phyloP scores from a whole-genome alignment of 768 basidiomycete species.

The Candolleomyces eurysporus region DNA sequence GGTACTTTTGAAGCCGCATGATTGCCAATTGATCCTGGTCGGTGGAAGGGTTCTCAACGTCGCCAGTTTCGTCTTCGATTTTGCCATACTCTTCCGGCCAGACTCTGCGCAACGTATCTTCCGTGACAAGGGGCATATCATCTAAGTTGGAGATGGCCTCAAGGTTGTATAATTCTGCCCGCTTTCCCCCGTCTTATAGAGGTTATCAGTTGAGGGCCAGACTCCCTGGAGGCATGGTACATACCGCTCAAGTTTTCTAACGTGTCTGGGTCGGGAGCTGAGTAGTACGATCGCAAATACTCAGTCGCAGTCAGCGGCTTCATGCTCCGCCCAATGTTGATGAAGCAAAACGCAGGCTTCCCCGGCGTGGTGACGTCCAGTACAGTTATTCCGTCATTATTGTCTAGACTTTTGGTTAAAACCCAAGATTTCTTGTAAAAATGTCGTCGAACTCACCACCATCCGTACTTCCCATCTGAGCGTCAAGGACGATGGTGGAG shows the following conservation, averaged over 20 bases:
- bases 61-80: background rate
- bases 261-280: background rate
- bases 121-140: background rate
- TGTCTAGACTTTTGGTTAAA: constrained; percentile 18
- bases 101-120: background rate
- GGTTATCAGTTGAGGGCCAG: background rate
- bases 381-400: constrained; percentile 33
- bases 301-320: constrained; percentile 1
- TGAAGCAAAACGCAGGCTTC: constrained; percentile 22
- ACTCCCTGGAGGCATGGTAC: background rate
- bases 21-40: background rate
- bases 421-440: background rate
- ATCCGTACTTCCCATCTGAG: constrained; percentile 22
- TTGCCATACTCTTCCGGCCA: background rate
- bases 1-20: background rate
- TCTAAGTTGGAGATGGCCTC: background rate
- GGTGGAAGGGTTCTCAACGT: background rate
- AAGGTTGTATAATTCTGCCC: background rate
- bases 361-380: constrained; percentile 31
- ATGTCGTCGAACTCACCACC: constrained; percentile 19
- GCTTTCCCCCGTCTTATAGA: background rate
- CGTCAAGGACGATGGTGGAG: constrained; percentile 18
- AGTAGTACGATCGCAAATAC: constrained; percentile 6
- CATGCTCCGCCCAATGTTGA: constrained; percentile 1
- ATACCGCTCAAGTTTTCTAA: background rate